Conservation (phyloP, 192 early-diverging fungal genomes). For the Rhizophlyctis rosea region DNA sequence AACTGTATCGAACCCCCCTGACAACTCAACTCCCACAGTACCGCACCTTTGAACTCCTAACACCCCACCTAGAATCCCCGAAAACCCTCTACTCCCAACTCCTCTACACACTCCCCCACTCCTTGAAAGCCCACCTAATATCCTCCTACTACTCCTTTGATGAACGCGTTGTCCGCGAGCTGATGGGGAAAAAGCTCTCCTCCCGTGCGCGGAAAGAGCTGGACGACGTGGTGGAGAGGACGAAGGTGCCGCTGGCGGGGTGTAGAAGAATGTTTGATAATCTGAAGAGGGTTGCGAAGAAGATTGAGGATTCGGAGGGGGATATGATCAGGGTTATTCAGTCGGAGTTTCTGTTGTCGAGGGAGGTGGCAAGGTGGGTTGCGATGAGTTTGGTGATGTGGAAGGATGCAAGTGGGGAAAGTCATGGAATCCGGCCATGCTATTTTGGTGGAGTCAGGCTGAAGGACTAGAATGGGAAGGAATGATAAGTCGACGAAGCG, state of each 20-base stretch:
- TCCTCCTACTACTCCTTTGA: slow-evolving; percentile 50
- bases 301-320: slow-evolving; percentile 54
- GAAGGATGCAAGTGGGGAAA: too few relatives aligned
- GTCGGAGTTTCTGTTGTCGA: slow-evolving; percentile 47
- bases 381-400: too few relatives aligned
- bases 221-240: slow-evolving; percentile 38
- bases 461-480: too few relatives aligned
- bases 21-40: slow-evolving; percentile 29
- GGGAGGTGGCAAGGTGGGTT: slow-evolving; percentile 44
- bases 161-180: slow-evolving; percentile 37
- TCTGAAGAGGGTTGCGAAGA: slow-evolving; percentile 58
- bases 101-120: slow-evolving; percentile 34
- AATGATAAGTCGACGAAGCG: too few relatives aligned
- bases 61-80: slow-evolving; percentile 41
- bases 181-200: slow-evolving; percentile 55
- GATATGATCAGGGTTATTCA: slow-evolving; percentile 45
- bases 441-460: too few relatives aligned
- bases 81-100: slow-evolving; percentile 34
- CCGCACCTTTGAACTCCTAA: slow-evolving; percentile 47
- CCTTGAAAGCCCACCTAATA: slow-evolving; percentile 34
- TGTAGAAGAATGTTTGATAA: slow-evolving; percentile 64
- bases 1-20: not conserved
- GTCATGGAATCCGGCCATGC: too few relatives aligned
- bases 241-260: slow-evolving; percentile 33
- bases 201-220: slow-evolving; percentile 46